Evolutionary conservation across 768 basidiomycete genomes (phyloP), one percentile per base, ranked within the genome.

Genomic region (Steccherinum ochraceum): DNA sequence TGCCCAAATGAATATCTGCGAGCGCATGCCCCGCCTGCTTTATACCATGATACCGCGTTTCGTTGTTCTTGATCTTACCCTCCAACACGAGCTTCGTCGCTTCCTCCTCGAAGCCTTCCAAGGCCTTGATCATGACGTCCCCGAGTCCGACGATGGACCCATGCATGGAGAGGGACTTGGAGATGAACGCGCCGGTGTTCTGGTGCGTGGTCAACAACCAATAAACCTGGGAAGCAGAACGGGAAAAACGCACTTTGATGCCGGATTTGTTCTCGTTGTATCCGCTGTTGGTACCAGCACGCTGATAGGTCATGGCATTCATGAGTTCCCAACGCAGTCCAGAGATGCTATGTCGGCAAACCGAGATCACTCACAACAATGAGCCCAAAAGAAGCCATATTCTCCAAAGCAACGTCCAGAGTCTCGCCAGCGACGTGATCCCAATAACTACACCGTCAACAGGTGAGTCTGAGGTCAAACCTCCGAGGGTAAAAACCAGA

Each of bases 401-500:
- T 51, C 24, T 12, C 45, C 5, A 63, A 48, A 5, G 61, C 61
- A 2, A 58, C 51, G 24, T 67, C 65, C 12, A 67, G 56, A 7
- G 56, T 61, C 45, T 59, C 52, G 13, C 61, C 58, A 24, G 30
- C 49, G 26, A 54, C 53, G 40, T 54, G 47, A 39, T 54, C 53
- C 53, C 53, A 54, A 20, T 51, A 54, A 3, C 53, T 54, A 26
- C 24, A 27, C 2, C 2, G 42, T 10, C n/a, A 24, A 19, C 5
- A 3, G 11, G 18, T 52, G n/a, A n/a, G n/a, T n/a, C n/a, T n/a
- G n/a, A n/a, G n/a, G n/a, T n/a, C n/a, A n/a, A n/a, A n/a, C n/a
- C n/a, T n/a, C n/a, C n/a, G n/a, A n/a, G n/a, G n/a, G n/a, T n/a
- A n/a, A n/a, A n/a, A n/a, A n/a, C n/a, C n/a, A n/a, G n/a, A n/a